A percentile compares a stretch with the other conserved stretches of the same genome.
phyloP scores from a whole-genome alignment of 768 basidiomycete genomes.

The Lactarius hengduanensis region DNA sequence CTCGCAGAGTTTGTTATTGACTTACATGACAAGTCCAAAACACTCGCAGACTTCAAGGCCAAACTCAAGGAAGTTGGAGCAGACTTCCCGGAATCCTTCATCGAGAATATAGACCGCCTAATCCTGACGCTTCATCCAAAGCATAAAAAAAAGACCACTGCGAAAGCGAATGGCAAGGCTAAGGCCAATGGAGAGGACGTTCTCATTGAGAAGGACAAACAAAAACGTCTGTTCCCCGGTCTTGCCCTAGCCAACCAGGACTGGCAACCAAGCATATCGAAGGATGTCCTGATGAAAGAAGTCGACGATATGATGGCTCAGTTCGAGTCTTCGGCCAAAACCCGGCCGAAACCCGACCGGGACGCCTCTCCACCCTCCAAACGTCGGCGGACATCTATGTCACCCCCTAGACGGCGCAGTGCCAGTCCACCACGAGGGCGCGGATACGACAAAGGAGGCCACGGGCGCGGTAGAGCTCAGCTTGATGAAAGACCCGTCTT shows the following conservation, averaged over 20 bases:
- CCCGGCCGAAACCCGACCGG: constrained; percentile 41
- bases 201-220: constrained; percentile 66
- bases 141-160: constrained; percentile 73
- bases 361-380: constrained; percentile 47
- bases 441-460: constrained; percentile 44
- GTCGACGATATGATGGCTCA: constrained; percentile 87
- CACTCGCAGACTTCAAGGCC: constrained; percentile 74
- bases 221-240: constrained; percentile 87
- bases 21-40: constrained; percentile 82
- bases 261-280: constrained; percentile 53
- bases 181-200: constrained; percentile 37
- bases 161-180: constrained; percentile 40
- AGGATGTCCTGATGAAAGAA: constrained; percentile 85
- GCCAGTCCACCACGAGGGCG: constrained; percentile 61
- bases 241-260: constrained; percentile 79
- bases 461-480: constrained; percentile 41
- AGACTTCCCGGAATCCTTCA: constrained; percentile 84
- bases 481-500: constrained; percentile 83
- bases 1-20: constrained; percentile 93
- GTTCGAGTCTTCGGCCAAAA: constrained; percentile 67
- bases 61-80: constrained; percentile 77
- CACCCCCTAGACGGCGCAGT: constrained; percentile 48
- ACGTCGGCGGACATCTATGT: constrained; percentile 55
- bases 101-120: constrained; percentile 92
- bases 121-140: constrained; percentile 95